phyloP scores from a whole-genome alignment of 495 filamentous ascomycete species.

The Saxophila tyrrhenica region DNA sequence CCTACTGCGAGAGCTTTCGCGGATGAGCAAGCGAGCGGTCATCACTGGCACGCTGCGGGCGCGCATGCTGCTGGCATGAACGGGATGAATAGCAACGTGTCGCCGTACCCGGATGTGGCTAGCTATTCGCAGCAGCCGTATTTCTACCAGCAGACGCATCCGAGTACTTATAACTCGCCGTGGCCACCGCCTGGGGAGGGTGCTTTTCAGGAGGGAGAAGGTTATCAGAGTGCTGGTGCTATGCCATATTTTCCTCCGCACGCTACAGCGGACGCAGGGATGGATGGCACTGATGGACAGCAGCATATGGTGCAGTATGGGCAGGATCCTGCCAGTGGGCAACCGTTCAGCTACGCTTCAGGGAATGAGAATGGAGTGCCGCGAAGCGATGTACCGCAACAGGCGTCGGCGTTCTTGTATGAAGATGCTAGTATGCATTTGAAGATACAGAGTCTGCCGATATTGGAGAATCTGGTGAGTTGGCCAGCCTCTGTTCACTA shows the following conservation, averaged over 20 bases:
- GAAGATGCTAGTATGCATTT: slow-evolving; percentile 46
- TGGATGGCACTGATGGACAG: not conserved
- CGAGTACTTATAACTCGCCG: not conserved
- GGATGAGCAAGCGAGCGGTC: no score
- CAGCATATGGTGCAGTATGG: not conserved
- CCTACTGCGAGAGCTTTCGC: no score
- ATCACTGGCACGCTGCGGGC: no score
- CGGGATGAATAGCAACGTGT: no score
- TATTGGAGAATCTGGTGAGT: slow-evolving; percentile 60
- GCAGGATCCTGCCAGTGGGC: not conserved
- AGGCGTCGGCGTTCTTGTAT: not conserved
- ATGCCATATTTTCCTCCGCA: slow-evolving; percentile 1
- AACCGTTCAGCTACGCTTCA: not conserved
- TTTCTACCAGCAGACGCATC: slow-evolving; percentile 2
- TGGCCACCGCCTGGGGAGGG: not conserved
- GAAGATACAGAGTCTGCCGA: slow-evolving; percentile 57
- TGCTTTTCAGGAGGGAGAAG: not conserved
- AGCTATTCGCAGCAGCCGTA: slow-evolving; percentile 3
- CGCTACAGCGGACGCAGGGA: not conserved
- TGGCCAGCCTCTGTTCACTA: not conserved
- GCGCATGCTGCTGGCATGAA: no score
- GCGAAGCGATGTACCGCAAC: not conserved
- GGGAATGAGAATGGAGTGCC: not conserved
- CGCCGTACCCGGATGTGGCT: not conserved
- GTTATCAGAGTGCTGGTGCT: not conserved